Evolutionary conservation across 345 rosid genomes (phyloP), one percentile per base, ranked within the genome.

Genomic region (Corchorus capsularis): DNA sequence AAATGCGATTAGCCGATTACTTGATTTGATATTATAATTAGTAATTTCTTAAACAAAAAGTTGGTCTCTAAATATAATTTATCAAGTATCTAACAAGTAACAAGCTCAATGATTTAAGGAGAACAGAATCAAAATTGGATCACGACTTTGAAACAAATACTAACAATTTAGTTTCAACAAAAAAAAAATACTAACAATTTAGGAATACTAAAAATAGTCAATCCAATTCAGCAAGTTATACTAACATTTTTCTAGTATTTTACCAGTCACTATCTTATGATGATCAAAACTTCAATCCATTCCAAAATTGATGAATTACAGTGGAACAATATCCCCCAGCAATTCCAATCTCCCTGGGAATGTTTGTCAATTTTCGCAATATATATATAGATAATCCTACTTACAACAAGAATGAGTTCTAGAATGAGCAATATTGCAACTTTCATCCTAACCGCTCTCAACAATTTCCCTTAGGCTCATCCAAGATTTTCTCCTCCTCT

Each of bases 401-500:
- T 82, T 65, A 75, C 47, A 77, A 74, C 43, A 74, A 71, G 62
- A 86, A 81, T 34, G 88, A 89, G 73, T 69, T 71, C 76, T 55
- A 70, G 82, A 75, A 54, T 59, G 75, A 22, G 56, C 3, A 15
- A 79, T 49, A 22, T 71, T 82, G 64, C 63, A 50, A 57, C 64
- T 66, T 20, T 70, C 65, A 35, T 71, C 78, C 69, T 80, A 81
- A 55, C 46, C 79, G 47, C 79, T 81, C 73, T 79, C 87, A 55
- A 80, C 85, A 22, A 88, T 87, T 79, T 87, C 90, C 84, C 80
- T 85, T 9, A 87, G 75, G 79, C 85, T 86, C 27, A 78, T 84
- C 92, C 92, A 83, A 14, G 85, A 74, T 70, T 87, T 90, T 83
- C 82, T 84, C 83, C 71, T 88, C 82, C 80, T 81, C 55, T 84